Percentiles rank a stretch among this genome's conserved stretches.
Evolutionary conservation across 495 filamentous ascomycete genomes (phyloP).

Genomic region (Mycothermus thermophilus): DNA sequence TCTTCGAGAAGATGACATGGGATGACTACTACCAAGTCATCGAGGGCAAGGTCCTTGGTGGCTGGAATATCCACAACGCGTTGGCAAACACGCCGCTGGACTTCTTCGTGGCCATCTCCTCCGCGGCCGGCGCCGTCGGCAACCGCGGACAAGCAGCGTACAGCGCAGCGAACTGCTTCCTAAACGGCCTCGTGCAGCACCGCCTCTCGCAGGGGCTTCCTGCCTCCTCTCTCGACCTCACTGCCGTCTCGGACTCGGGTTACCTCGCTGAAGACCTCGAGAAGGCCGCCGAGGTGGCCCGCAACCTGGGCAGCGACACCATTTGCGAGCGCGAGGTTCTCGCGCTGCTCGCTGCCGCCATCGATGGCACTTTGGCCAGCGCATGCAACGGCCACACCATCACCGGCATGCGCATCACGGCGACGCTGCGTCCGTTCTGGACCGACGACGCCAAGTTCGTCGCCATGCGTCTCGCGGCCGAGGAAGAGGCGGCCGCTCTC

Average conservation of each 20-base stretch:
- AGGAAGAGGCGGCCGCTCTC: conserved; percentile 28
- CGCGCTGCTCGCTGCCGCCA: conserved; percentile 34
- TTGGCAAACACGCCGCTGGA: conserved; percentile 39
- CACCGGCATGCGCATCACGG: conserved; percentile 38
- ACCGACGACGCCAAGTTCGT: conserved; percentile 38
- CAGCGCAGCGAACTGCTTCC: conserved; percentile 49
- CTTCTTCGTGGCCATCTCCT: conserved; percentile 55
- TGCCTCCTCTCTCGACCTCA: conserved; percentile 41
- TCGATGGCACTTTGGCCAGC: conserved; percentile 23
- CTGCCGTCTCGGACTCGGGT: conserved; percentile 41
- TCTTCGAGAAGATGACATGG: conserved; percentile 42
- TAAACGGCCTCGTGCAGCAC: conserved; percentile 40
- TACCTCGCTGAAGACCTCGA: conserved; percentile 38
- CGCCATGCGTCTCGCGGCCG: conserved; percentile 32
- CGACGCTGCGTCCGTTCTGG: conserved; percentile 35
- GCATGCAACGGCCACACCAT: conserved; percentile 36
- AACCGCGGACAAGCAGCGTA: conserved; percentile 50
- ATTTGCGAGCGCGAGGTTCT: conserved; percentile 40
- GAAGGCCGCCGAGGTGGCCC: conserved; percentile 32
- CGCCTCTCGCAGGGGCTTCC: conserved; percentile 31
- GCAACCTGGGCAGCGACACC: conserved; percentile 35
- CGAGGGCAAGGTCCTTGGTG: conserved; percentile 41
- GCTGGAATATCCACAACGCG: conserved; percentile 43
- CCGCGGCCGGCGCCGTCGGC: conserved; percentile 45
- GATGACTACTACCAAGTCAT: conserved; percentile 36